phyloP scores from a whole-genome alignment of 2,329 filamentous ascomycete species.

The Fusarium pseudocircinatum region DNA sequence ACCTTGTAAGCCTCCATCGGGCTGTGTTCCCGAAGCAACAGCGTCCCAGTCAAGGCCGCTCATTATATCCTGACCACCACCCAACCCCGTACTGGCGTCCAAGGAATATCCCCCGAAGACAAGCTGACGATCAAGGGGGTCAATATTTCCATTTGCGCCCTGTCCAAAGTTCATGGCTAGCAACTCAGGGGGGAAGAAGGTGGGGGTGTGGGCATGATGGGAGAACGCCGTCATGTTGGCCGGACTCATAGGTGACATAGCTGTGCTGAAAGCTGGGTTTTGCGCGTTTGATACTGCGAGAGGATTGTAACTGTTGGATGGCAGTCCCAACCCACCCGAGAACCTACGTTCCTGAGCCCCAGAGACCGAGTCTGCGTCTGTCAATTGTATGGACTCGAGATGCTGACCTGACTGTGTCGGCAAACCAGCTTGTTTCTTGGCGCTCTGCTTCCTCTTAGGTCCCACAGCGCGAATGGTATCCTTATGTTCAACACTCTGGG shows the following conservation, averaged over 20 bases:
- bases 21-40: conserved; percentile 47
- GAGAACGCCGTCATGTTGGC: conserved; percentile 54
- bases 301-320: conserved; percentile 56
- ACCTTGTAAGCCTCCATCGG: conserved; percentile 39
- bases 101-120: conserved; percentile 78
- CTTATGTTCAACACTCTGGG: conserved; percentile 58
- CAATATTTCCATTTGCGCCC: conserved; percentile 63
- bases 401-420: conserved; percentile 26
- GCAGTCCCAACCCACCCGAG: conserved; percentile 53
- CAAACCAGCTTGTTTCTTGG: conserved; percentile 47
- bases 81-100: conserved; percentile 53
- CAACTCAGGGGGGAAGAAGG: conserved; percentile 62
- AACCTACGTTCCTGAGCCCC: conserved; percentile 50
- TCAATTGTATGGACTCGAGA: conserved; percentile 33
- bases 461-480: conserved; percentile 36
- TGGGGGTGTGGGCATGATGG: conserved; percentile 50
- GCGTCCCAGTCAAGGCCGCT: conserved; percentile 57
- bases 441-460: conserved; percentile 50
- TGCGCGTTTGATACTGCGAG: conserved; percentile 55
- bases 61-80: conserved; percentile 52
- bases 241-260: conserved; percentile 64
- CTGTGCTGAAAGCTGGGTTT: conserved; percentile 55
- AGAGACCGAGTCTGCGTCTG: conserved; percentile 24
- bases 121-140: conserved; percentile 78
- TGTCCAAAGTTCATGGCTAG: conserved; percentile 62